Base-by-base conservation (phyloP, 352 stramenopile species). In the Globisporangium nagaii region DNA sequence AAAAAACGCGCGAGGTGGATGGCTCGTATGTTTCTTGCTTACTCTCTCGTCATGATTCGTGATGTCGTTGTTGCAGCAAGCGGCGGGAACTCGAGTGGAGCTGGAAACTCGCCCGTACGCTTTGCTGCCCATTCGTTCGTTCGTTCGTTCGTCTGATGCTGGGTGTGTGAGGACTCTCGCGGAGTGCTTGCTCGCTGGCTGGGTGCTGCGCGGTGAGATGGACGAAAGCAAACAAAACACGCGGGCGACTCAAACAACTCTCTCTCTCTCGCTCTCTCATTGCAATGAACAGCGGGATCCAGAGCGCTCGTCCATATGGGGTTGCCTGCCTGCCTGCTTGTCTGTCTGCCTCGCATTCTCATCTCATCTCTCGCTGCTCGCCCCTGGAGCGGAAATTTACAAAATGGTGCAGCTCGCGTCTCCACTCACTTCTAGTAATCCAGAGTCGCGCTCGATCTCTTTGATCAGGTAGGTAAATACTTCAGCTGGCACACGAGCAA, bases 401-500 rank as follows among this genome's bases (percentile, higher is more conserved):
- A 92, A 70, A 71, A 94, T 91, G 57, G 67, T 73, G 61, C 84
- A 94, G 6, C 75, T 64, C 3, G 79, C 66, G 39, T 94, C 84
- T 54, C 71, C 73, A 59, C 71, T 91, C 49, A 90, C 84, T 58
- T 90, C 85, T 40, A 96, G 71, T 44, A 96, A 69, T 8, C 86
- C 86, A 34, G 84, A 94, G 53, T 95, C 83, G 42, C 78, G 78
- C 70, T 96, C 86, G 53, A 95, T 93, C 67, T 94, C 82, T 58
- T 90, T 90, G 72, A 95, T 90, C 70, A 96, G 66, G 73, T 90
- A 91, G 22, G 81, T 93, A 75, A 96, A 96, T 19, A 96, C 84
- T 70, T 93, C 82, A 41, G 86, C 84, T 94, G 52, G n/a, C 40
- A 27, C 48, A 40, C 24, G 9, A 56, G 27, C 12, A 43, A n/a